Evolutionary conservation across 2,329 filamentous ascomycete species (phyloP), one percentile per base, ranked within the genome.

Genomic region (Penicillium sp.): DNA sequence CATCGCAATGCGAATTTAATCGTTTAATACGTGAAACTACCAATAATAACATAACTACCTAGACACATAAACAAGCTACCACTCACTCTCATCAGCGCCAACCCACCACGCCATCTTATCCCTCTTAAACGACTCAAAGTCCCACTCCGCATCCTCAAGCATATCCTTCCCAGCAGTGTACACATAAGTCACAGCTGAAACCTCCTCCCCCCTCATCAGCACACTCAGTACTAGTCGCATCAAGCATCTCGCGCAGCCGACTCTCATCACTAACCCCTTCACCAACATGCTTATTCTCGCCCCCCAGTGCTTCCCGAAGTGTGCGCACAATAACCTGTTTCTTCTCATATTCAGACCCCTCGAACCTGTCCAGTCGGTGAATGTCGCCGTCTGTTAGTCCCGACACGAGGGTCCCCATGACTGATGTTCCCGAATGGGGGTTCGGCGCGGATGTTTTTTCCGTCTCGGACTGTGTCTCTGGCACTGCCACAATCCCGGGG

Each of bases 361-460:
- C 93, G 68, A 96, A 97, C 4, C 79, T 74, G 68, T 97, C 91
- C 2, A 97, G 80, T 30, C 88, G 85, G 62, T 78, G 75, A 50
- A 97, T 78, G 66, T 97, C 91, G 25, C 83, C 85, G 36, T 87
- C 83, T 0, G 89, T 95, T 41, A 97, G 77, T 0, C 92, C 92
- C 0, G 85, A 86, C 0, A 91, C 90, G 50, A 88, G 84, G 25
- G 88, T 86, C 4, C 93, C 93, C 2, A 88, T 84, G 1, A 96
- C 90, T 5, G 77, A 78, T 52, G 84, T 64, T 5, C 31, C 41
- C 16, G 25, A 4, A 19, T 11, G 44, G 25, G 16, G 22, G 5
- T 33, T 36, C 16, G 55, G 12, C 2, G 10, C 11, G 25, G 45
- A 12, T 17, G 10, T 9, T 1, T 30, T 45, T 10, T 37, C 36